Evolutionary conservation across 495 filamentous ascomycete genomes (phyloP), one percentile per base, ranked within the genome.

Genomic region (Aspergillus sclerotiicarbonarius): DNA sequence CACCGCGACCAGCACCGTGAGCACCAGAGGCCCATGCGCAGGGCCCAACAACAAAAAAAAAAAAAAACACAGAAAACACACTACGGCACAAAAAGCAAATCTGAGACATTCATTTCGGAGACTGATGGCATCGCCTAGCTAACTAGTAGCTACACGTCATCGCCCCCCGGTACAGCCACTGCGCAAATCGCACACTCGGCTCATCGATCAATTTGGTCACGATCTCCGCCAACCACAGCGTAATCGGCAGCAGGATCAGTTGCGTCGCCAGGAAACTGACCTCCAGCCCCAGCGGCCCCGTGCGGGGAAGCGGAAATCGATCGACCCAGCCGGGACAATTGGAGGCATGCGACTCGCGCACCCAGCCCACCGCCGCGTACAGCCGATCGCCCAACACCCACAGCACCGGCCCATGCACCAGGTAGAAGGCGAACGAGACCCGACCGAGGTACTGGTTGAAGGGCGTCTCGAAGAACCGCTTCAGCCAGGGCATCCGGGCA

Each of bases 201-300:
- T 82, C 77, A 60, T 87, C 84, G 53, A 87, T 67, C 31, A 76
- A 30, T 61, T 70, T 76, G 8, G 83, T 85, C 18, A 78, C 72
- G 4, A 85, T 37, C 56, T 85, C 83, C 15, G 82, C 81, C n/a
- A 76, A 29, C 70, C 79, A 86, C 0, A 87, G 62, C 0, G 82
- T 87, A 18, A 83, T 47, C 2, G 83, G 82, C 50, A 86, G 61
- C 4, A 85, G 53, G 32, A 87, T 70, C 33, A 85, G 29, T 43
- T 87, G 79, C 10, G 81, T 76, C 15, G 69, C 46, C 20, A 84
- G 69, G 61, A 83, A 85, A 15, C 68, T 75, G 15, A 78, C 15
- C 62, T 87, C 83, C 30, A 85, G 58, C 0, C 83, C 82, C 46
- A 84, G 56, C 3, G 80, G 80, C 0, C 83, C 82, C 32, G 63